Conservation (phyloP, 2,329 filamentous ascomycete species). For the Chaetomiaceae sp. region DNA sequence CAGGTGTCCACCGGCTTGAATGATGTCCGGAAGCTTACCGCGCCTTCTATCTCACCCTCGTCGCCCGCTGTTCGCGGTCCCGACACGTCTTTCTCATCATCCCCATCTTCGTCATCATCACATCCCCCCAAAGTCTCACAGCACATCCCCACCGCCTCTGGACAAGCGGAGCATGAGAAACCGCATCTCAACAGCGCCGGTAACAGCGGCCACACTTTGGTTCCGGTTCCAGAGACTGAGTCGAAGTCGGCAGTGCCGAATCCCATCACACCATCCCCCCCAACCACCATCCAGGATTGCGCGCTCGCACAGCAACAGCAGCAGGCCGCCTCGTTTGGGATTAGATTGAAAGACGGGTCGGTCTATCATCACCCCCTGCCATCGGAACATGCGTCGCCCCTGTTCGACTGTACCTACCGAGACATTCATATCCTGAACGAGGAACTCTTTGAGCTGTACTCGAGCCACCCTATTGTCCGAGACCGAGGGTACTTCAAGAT, state of each 20-base stretch:
- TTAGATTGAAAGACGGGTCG: conserved; percentile 18
- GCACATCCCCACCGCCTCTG: neutral
- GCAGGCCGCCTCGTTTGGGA: neutral
- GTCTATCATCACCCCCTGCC: conserved; percentile 11
- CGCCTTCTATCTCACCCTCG: conserved; percentile 11
- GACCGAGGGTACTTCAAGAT: conserved; percentile 28
- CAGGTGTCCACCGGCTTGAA: conserved; percentile 16
- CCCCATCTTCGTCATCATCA: too few species aligned
- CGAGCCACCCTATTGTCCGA: conserved; percentile 23
- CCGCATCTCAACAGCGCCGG: neutral
- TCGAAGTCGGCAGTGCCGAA: neutral
- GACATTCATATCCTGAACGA: conserved; percentile 27
- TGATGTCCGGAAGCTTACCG: conserved; percentile 11
- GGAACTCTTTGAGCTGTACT: conserved; percentile 26
- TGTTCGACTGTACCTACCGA: conserved; percentile 26
- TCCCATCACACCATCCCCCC: neutral
- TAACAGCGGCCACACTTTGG: neutral
- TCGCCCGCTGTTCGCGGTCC: conserved; percentile 8
- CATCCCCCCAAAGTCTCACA: conserved; percentile 10
- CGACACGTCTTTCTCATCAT: conserved; percentile 17
- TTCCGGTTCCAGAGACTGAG: neutral
- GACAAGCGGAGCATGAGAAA: neutral
- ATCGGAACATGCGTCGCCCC: conserved; percentile 19
- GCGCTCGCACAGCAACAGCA: neutral
- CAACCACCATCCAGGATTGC: neutral